These are phyloP conservation scores for Colletotrichum musae DNA, from an alignment of 2,329 filamentous ascomycete species.

Conservation along the genomic window DNA sequence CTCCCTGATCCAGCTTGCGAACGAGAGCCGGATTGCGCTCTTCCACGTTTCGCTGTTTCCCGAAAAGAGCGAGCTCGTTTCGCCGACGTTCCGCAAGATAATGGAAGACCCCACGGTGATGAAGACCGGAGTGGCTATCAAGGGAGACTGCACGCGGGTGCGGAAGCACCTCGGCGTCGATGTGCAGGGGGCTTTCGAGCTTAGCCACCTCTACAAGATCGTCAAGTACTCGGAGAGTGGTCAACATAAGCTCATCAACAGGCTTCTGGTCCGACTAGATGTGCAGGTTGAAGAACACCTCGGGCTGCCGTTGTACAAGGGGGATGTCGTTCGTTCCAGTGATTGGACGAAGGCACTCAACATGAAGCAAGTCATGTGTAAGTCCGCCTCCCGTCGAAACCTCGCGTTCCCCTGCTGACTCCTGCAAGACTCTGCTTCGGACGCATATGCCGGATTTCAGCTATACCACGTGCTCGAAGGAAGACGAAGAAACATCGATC, in stretches of 20 bases:
- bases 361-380: conserved; percentile 78
- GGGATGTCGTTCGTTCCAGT: conserved; percentile 75
- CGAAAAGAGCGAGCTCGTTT: conserved; percentile 70
- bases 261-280: conserved; percentile 75
- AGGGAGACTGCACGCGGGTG: conserved; percentile 78
- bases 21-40: conserved; percentile 80
- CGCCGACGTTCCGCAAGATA: conserved; percentile 78
- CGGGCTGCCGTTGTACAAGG: conserved; percentile 83
- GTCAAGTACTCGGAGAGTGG: conserved; percentile 74
- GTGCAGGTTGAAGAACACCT: conserved; percentile 80
- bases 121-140: conserved; percentile 85
- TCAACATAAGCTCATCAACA: conserved; percentile 73
- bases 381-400: conserved; percentile 49
- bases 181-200: conserved; percentile 79
- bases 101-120: conserved; percentile 79
- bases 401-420: conserved; percentile 44
- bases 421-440: conserved; percentile 79
- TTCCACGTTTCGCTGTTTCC: conserved; percentile 83
- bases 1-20: conserved; percentile 87
- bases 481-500: conserved; percentile 75
- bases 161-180: conserved; percentile 76
- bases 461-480: conserved; percentile 81
- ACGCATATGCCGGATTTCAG: conserved; percentile 84
- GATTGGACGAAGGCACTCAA: conserved; percentile 79
- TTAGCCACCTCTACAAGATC: conserved; percentile 86